Percentiles rank a stretch among this genome's conserved stretches.
phyloP scores from a whole-genome alignment of 108 stramenopile genomes.

The Pseudonitzschia multiseries region DNA sequence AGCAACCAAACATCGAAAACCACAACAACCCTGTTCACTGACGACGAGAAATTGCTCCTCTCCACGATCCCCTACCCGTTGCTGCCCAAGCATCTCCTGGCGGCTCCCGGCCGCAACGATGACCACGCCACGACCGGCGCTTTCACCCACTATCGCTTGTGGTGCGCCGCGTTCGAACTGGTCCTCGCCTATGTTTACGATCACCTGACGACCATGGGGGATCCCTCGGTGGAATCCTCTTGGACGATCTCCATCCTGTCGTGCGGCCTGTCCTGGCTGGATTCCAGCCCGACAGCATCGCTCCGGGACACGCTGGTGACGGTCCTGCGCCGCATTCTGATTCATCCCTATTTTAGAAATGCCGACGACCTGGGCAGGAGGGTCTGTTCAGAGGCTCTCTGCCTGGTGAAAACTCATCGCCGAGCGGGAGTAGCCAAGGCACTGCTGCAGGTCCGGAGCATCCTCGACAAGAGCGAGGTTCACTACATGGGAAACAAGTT shows the following conservation, averaged over 20 bases:
- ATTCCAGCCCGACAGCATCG: conserved; percentile 38
- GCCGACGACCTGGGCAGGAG: conserved; percentile 40
- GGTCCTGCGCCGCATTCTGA: conserved; percentile 66
- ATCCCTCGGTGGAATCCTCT: conserved; percentile 89
- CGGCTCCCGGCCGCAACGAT: neutral
- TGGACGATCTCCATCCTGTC: conserved; percentile 89
- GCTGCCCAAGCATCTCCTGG: conserved; percentile 14
- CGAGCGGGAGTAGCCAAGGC: conserved; percentile 55
- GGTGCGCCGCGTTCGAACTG: conserved; percentile 74
- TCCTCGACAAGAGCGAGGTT: conserved; percentile 84
- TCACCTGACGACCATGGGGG: conserved; percentile 87
- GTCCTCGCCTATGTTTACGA: conserved; percentile 90
- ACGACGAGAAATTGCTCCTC: conserved; percentile 68
- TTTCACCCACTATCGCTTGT: conserved; percentile 2
- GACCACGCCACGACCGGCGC: neutral
- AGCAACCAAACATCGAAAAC: conserved; percentile 17
- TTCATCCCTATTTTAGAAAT: conserved; percentile 90
- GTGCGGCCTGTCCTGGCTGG: conserved; percentile 82
- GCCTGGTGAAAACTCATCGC: conserved; percentile 53
- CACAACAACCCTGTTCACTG: conserved; percentile 47
- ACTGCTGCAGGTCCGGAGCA: conserved; percentile 68
- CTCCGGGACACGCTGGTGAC: conserved; percentile 22
- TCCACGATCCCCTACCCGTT: conserved; percentile 60
- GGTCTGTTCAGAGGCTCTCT: conserved; percentile 35
- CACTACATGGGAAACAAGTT: conserved; percentile 92